These are phyloP conservation scores for Dactylonectria macrodidyma DNA, from an alignment of 2,329 filamentous ascomycete species.

Conservation along the genomic window DNA sequence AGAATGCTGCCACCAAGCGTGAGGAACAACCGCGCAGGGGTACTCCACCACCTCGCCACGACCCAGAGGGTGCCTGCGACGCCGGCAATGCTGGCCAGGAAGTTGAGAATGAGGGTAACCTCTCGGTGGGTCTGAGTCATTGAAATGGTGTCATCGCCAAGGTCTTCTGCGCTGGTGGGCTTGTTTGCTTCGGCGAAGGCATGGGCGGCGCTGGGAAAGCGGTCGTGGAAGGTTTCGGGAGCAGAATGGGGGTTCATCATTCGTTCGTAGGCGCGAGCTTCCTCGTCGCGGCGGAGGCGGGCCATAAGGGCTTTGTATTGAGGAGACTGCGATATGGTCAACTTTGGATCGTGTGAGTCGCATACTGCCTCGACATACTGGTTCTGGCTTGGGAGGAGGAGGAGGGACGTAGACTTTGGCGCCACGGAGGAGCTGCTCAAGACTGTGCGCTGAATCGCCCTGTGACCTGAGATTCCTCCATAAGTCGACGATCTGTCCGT, in stretches of 20 bases:
- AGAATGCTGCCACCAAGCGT: slow-evolving; percentile 79
- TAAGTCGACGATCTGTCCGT: slow-evolving; percentile 76
- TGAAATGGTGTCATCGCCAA: slow-evolving; percentile 75
- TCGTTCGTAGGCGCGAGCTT: slow-evolving; percentile 84
- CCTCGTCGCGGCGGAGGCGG: slow-evolving; percentile 85
- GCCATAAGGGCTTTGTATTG: slow-evolving; percentile 93
- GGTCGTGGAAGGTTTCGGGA: slow-evolving; percentile 72
- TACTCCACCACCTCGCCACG: slow-evolving; percentile 82
- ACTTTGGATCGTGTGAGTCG: not conserved
- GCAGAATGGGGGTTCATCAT: slow-evolving; percentile 77
- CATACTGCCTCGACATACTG: slow-evolving; percentile 66
- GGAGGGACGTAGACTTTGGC: slow-evolving; percentile 83
- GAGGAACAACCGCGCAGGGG: slow-evolving; percentile 78
- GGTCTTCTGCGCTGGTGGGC: slow-evolving; percentile 61
- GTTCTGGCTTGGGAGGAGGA: slow-evolving; percentile 83
- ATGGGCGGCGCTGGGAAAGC: slow-evolving; percentile 69
- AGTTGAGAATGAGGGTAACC: slow-evolving; percentile 88
- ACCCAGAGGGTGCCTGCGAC: slow-evolving; percentile 85
- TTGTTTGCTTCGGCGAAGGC: slow-evolving; percentile 70
- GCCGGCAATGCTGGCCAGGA: slow-evolving; percentile 87
- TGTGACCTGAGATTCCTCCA: slow-evolving; percentile 66
- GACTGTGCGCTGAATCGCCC: slow-evolving; percentile 57
- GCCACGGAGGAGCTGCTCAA: slow-evolving; percentile 81
- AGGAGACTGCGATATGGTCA: slow-evolving; percentile 67
- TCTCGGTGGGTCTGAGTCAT: slow-evolving; percentile 85